Conservation (phyloP, 768 basidiomycete genomes). For the Serendipita sp. region DNA sequence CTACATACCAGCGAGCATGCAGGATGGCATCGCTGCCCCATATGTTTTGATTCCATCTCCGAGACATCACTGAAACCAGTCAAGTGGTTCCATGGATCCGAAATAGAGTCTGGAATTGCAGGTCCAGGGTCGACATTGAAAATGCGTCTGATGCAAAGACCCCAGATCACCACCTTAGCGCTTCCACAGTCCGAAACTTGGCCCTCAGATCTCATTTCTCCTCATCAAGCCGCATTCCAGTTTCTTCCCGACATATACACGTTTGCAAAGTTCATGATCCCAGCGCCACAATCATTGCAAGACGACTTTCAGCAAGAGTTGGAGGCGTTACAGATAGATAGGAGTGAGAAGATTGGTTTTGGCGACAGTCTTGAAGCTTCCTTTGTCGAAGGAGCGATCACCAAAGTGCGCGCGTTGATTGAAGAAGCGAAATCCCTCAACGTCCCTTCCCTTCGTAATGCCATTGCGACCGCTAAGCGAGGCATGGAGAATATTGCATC, state of each 20-base stretch:
- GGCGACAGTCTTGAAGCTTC: slow-evolving; percentile 60
- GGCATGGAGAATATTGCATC: slow-evolving; percentile 39
- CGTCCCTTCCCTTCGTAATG: slow-evolving; percentile 41
- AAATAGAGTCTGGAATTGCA: background rate
- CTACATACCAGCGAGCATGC: slow-evolving; percentile 62
- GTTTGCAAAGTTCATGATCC: slow-evolving; percentile 92
- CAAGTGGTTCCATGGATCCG: slow-evolving; percentile 59
- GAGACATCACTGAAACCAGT: slow-evolving; percentile 84
- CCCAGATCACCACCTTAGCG: slow-evolving; percentile 87
- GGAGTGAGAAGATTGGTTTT: slow-evolving; percentile 42
- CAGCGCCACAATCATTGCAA: slow-evolving; percentile 71
- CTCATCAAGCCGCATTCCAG: slow-evolving; percentile 88
- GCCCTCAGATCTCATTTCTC: slow-evolving; percentile 84
- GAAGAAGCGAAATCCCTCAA: slow-evolving; percentile 64
- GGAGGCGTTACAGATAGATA: slow-evolving; percentile 54
- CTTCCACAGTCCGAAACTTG: slow-evolving; percentile 82
- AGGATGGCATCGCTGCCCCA: slow-evolving; percentile 87
- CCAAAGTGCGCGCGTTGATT: slow-evolving; percentile 63
- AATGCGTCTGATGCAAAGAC: slow-evolving; percentile 84
- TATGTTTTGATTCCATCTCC: slow-evolving; percentile 88
- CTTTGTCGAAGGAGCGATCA: slow-evolving; percentile 67
- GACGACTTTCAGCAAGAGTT: slow-evolving; percentile 57
- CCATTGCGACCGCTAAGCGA: slow-evolving; percentile 46
- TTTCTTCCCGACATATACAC: slow-evolving; percentile 83
- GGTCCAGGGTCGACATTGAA: slow-evolving; percentile 24